These are phyloP conservation scores for Yarrowia sp. DNA, from an alignment of 805 yeast species.

Conservation along the genomic window DNA sequence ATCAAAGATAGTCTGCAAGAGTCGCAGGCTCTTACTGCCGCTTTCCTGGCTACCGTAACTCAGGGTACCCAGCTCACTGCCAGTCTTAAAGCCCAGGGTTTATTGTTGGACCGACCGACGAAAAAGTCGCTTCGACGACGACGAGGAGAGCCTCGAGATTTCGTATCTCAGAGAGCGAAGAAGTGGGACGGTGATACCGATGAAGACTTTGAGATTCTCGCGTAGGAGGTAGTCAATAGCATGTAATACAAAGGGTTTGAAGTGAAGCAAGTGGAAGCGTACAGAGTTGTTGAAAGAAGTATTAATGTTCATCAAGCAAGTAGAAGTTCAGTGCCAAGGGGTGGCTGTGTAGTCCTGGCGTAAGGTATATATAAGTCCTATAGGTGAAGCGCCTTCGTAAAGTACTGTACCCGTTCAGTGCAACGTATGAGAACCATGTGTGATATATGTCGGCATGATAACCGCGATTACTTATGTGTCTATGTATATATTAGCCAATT, in stretches of 20 bases:
- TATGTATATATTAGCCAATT: no score
- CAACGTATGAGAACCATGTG: no score
- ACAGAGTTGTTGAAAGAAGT: no score
- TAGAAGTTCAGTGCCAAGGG: no score
- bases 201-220: constrained; percentile 12
- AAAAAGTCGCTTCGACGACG: constrained; percentile 21
- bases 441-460: no score
- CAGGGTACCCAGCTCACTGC: constrained; percentile 32
- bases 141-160: constrained; percentile 6
- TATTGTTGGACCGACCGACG: not conserved
- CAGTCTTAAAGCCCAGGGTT: constrained; percentile 10
- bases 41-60: constrained; percentile 20
- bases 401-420: no score
- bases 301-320: no score
- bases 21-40: constrained; percentile 26
- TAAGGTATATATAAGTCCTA: no score
- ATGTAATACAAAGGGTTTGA: not conserved
- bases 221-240: not conserved
- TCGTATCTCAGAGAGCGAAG: constrained; percentile 1
- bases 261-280: no score
- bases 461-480: no score
- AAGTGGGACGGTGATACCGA: constrained; percentile 31
- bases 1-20: constrained; percentile 15
- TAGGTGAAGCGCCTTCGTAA: no score
- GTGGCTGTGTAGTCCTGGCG: no score